Percentiles rank a stretch among this genome's conserved stretches.
phyloP scores from a whole-genome alignment of 495 filamentous ascomycete species.

The Xylaria bambusicola region DNA sequence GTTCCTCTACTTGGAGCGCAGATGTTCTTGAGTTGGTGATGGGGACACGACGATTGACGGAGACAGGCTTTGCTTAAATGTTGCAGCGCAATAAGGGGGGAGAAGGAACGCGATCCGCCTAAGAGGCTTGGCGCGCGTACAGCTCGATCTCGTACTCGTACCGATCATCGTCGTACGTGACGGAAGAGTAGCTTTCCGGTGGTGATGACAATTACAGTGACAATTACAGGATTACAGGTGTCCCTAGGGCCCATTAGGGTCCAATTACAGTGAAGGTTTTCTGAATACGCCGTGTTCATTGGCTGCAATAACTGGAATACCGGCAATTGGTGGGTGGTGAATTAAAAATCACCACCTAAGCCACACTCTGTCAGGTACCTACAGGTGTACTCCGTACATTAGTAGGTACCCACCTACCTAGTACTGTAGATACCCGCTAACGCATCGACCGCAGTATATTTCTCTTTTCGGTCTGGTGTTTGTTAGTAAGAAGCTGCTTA shows the following conservation, averaged over 20 bases:
- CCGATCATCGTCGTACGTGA: neutral
- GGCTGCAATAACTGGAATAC: too few relatives aligned
- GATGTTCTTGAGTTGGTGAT: neutral
- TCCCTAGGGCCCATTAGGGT: too few relatives aligned
- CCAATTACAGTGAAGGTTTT: too few relatives aligned
- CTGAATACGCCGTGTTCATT: too few relatives aligned
- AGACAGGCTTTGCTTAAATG: neutral
- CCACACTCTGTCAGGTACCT: neutral
- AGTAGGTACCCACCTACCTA: too few relatives aligned
- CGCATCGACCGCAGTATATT: slow-evolving; percentile 1
- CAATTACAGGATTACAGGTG: too few relatives aligned
- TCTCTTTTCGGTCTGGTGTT: slow-evolving; percentile 4
- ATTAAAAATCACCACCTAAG: neutral
- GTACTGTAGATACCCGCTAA: too few relatives aligned
- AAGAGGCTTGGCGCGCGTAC: neutral
- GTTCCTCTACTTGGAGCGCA: too few relatives aligned
- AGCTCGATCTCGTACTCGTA: slow-evolving; percentile 12
- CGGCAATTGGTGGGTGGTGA: neutral
- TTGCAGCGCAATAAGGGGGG: neutral
- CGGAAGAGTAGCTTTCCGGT: slow-evolving; percentile 12
- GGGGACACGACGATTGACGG: neutral
- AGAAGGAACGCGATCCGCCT: too few relatives aligned
- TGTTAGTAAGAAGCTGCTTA: neutral
- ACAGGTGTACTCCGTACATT: too few relatives aligned
- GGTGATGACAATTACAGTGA: slow-evolving; percentile 14